These are phyloP conservation scores for Aspergillus sp. DNA, from an alignment of 2,329 filamentous ascomycete species.

Conservation along the genomic window DNA sequence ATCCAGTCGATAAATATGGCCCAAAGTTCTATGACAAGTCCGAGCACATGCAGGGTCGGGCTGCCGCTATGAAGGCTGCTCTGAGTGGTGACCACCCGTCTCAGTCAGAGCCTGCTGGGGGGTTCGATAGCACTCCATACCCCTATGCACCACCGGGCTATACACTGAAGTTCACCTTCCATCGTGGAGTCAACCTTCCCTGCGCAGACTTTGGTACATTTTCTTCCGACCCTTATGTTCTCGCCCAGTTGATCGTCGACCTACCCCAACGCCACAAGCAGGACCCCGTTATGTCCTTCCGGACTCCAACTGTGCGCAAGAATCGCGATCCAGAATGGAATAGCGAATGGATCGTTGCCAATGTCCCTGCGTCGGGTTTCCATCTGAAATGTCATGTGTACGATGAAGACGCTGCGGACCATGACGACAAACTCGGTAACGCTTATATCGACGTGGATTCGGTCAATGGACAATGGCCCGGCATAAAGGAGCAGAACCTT, in stretches of 20 bases:
- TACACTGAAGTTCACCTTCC: constrained; percentile 82
- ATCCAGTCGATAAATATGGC: constrained; percentile 36
- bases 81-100: constrained; percentile 9
- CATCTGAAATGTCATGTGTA: constrained; percentile 81
- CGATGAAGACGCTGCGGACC: constrained; percentile 84
- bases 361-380: constrained; percentile 79
- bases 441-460: constrained; percentile 68
- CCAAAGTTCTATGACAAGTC: constrained; percentile 43
- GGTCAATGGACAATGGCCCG: constrained; percentile 67
- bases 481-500: constrained; percentile 65
- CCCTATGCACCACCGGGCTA: constrained; percentile 74
- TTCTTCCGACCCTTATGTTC: constrained; percentile 80
- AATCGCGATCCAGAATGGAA: constrained; percentile 79
- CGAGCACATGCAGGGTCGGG: constrained; percentile 41
- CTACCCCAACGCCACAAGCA: constrained; percentile 80
- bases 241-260: constrained; percentile 71
- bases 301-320: constrained; percentile 73
- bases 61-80: constrained; percentile 27
- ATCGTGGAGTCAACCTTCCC: constrained; percentile 77
- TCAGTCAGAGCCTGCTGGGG: constrained; percentile 63
- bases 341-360: constrained; percentile 82
- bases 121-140: constrained; percentile 77
- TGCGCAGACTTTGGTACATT: constrained; percentile 75
- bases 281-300: constrained; percentile 71
- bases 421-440: constrained; percentile 85